phyloP scores from a whole-genome alignment of 176 grass and related monocot species.

The Typha latifolia region DNA sequence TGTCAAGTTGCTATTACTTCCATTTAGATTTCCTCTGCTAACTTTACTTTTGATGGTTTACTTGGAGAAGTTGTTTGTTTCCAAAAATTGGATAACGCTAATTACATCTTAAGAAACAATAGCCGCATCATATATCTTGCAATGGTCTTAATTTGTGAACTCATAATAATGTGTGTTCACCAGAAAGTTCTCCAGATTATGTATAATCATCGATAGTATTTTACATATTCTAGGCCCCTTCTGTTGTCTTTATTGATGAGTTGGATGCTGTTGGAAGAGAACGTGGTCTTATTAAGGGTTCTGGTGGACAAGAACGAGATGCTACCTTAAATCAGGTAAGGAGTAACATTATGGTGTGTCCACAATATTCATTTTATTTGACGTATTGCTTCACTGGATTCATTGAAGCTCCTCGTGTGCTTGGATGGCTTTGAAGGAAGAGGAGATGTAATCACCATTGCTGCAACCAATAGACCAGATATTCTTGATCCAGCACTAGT shows the following conservation, averaged over 20 bases:
- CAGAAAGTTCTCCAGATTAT: background rate
- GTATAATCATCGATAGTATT: background rate
- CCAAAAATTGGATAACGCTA: background rate
- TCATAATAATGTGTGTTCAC: background rate
- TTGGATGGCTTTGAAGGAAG: constrained; percentile 32
- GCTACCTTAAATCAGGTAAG: constrained; percentile 34
- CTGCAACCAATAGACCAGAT: constrained; percentile 28
- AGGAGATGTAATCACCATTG: constrained; percentile 29
- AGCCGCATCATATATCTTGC: background rate
- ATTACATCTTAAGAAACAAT: background rate
- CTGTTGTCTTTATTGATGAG: constrained; percentile 37
- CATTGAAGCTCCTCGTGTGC: constrained; percentile 25
- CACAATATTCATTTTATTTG: background rate
- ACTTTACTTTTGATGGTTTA: background rate
- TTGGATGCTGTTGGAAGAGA: constrained; percentile 35
- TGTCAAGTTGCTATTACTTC: background rate
- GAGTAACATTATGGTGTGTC: background rate
- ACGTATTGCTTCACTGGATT: background rate
- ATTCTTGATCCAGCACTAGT: constrained; percentile 36
- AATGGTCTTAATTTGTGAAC: background rate
- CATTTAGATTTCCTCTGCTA: background rate
- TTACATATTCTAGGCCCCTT: constrained; percentile 18
- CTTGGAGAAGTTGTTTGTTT: background rate
- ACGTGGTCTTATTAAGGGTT: constrained; percentile 31
- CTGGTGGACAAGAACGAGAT: constrained; percentile 35